These are phyloP conservation scores for Hebeloma cylindrosporum DNA, from an alignment of 768 basidiomycete genomes.

Conservation along the genomic window DNA sequence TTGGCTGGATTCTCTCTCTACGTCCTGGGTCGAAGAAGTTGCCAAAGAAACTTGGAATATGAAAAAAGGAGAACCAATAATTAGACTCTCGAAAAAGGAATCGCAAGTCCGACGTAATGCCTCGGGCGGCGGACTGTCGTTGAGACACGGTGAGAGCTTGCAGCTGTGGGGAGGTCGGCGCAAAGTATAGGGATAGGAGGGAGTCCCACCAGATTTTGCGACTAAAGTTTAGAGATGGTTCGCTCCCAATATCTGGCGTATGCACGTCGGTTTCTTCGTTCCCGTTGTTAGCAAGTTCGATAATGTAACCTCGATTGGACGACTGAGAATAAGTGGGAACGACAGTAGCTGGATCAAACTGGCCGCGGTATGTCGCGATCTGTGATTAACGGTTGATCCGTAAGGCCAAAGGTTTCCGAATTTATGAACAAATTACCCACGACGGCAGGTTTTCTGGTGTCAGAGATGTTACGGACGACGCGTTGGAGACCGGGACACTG, in stretches of 20 bases:
- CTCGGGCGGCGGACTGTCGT: constrained; percentile 45
- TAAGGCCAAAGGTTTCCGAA: constrained; percentile 6
- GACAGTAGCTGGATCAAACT: constrained; percentile 21
- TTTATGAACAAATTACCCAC: constrained; percentile 13
- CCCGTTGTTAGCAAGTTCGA: constrained; percentile 31
- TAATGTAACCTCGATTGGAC: constrained; percentile 23
- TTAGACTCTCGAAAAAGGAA: constrained; percentile 65
- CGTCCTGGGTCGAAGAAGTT: constrained; percentile 55
- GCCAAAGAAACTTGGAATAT: constrained; percentile 65
- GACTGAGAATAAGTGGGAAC: constrained; percentile 18
- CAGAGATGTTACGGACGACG: constrained; percentile 14
- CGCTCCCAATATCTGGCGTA: constrained; percentile 38
- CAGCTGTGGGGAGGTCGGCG: constrained; percentile 31
- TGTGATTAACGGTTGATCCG: constrained; percentile 12
- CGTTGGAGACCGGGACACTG: constrained; percentile 27
- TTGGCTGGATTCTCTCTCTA: constrained; percentile 63
- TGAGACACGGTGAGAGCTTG: constrained; percentile 38
- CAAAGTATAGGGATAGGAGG: constrained; percentile 55
- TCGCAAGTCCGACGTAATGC: constrained; percentile 56
- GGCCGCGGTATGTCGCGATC: constrained; percentile 18
- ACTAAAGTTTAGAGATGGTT: constrained; percentile 65
- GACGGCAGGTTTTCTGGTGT: constrained; percentile 19
- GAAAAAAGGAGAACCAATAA: constrained; percentile 75
- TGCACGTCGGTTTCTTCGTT: constrained; percentile 22
- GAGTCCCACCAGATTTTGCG: constrained; percentile 83